Evolutionary conservation across 768 basidiomycete species (phyloP).

Genomic region (Thelephora ganbajun): DNA sequence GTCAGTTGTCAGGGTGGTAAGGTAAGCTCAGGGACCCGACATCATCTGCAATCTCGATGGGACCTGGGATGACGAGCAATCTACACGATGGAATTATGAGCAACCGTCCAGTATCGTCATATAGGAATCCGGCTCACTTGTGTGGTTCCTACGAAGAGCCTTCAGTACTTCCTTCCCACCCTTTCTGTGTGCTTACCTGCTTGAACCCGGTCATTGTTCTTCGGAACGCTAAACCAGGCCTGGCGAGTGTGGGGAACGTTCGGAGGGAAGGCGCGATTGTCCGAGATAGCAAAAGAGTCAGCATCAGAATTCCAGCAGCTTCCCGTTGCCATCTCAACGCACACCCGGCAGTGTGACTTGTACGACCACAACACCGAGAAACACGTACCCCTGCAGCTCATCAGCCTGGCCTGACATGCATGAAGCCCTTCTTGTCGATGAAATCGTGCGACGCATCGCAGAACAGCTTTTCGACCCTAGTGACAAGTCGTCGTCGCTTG

Average conservation of each 20-base stretch:
- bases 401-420: too few relatives aligned
- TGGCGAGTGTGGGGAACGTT: constrained; percentile 13
- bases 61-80: constrained; percentile 29
- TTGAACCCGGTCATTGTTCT: constrained; percentile 11
- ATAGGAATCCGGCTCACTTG: constrained; percentile 25
- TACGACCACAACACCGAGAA: too few relatives aligned
- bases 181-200: constrained; percentile 14
- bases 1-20: neutral
- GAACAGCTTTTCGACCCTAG: too few relatives aligned
- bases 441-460: too few relatives aligned
- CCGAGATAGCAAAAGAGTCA: too few relatives aligned
- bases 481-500: too few relatives aligned
- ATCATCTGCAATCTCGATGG: constrained; percentile 49
- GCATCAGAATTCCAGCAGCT: too few relatives aligned
- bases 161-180: too few relatives aligned
- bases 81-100: neutral
- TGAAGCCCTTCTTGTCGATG: too few relatives aligned
- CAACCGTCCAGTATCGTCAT: neutral
- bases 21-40: constrained; percentile 16
- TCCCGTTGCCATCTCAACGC: too few relatives aligned
- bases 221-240: neutral
- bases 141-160: constrained; percentile 24
- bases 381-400: too few relatives aligned
- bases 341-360: too few relatives aligned
- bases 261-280: neutral